Percentiles rank a stretch among this genome's conserved stretches.
phyloP scores from a whole-genome alignment of 148 eudicot genomes.

The Tetragonia tetragonoides region DNA sequence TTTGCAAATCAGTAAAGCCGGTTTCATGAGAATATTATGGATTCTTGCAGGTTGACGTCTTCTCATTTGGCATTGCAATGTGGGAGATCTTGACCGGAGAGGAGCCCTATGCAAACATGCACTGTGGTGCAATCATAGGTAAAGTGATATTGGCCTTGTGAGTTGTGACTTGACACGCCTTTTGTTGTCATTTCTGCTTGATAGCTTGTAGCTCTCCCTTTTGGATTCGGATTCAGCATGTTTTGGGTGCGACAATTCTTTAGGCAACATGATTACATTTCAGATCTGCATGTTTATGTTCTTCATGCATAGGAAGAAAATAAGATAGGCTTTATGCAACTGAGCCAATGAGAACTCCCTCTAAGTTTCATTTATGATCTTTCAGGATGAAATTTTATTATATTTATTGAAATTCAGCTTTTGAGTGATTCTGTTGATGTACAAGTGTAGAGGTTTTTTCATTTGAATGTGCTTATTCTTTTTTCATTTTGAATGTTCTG shows the following conservation, averaged over 20 bases:
- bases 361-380: neutral
- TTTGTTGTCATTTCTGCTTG: neutral
- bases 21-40: slow-evolving; percentile 7
- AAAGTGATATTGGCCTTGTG: slow-evolving; percentile 5
- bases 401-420: neutral
- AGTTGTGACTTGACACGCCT: neutral
- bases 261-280: neutral
- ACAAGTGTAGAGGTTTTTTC: neutral
- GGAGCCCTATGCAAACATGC: slow-evolving; percentile 95
- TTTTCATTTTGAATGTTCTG: neutral
- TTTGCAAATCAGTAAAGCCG: neutral
- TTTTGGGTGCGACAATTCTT: neutral
- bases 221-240: neutral
- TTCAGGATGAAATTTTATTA: neutral
- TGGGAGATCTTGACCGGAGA: slow-evolving; percentile 96
- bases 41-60: slow-evolving; percentile 84
- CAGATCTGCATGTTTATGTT: neutral
- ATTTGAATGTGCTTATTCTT: neutral
- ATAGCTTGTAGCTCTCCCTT: neutral
- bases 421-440: neutral
- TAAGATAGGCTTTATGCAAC: neutral
- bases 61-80: slow-evolving; percentile 86
- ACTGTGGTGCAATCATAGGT: slow-evolving; percentile 97
- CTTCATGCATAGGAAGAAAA: neutral
- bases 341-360: neutral